Evolutionary conservation across 495 filamentous ascomycete species (phyloP).

Genomic region (Neurospora sp.): DNA sequence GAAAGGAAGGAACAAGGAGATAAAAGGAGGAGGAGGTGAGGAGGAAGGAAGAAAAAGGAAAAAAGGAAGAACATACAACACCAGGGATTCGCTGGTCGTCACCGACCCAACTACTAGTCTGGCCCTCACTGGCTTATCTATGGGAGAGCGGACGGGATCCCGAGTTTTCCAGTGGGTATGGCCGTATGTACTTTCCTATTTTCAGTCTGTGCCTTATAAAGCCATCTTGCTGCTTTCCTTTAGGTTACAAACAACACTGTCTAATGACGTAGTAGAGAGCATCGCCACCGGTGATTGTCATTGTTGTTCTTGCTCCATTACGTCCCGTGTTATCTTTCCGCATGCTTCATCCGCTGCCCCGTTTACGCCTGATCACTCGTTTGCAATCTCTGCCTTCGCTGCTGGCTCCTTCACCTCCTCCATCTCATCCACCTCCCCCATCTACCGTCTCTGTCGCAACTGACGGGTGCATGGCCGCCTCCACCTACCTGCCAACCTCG

Average conservation of each 20-base stretch:
- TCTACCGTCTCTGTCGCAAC: not conserved
- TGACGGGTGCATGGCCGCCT: not conserved
- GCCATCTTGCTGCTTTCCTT: not conserved
- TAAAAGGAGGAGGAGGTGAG: not conserved
- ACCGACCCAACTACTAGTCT: constrained; percentile 40
- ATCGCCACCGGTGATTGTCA: not conserved
- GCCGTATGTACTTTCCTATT: constrained; percentile 25
- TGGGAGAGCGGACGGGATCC: constrained; percentile 43
- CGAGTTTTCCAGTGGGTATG: constrained; percentile 34
- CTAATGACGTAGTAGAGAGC: not conserved
- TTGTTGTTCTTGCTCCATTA: not conserved
- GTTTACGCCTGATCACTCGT: not conserved
- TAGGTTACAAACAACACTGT: not conserved
- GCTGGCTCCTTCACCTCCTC: not conserved
- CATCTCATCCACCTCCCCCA: not conserved
- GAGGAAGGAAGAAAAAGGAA: not conserved
- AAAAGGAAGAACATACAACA: constrained; percentile 14
- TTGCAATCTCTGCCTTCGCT: no score
- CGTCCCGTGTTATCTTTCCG: not conserved
- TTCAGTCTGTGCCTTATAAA: not conserved
- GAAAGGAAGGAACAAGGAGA: not conserved
- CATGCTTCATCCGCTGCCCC: not conserved
- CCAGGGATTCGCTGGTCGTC: constrained; percentile 28
- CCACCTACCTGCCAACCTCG: not conserved
- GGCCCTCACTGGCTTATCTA: constrained; percentile 26